phyloP scores from a whole-genome alignment of 305 asterid species.

The Fraxinus ornus region DNA sequence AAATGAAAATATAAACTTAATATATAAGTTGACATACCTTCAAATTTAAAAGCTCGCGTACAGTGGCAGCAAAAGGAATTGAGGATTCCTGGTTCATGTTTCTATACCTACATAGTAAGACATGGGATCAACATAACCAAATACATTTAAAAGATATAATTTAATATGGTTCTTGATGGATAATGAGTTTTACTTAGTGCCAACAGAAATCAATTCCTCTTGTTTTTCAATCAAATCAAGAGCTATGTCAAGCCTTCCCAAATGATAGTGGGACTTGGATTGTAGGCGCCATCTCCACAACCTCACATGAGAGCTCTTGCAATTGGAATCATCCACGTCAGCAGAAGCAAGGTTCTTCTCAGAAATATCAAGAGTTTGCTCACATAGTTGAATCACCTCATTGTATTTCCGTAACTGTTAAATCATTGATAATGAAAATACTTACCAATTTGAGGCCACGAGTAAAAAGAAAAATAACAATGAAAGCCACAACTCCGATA shows the following conservation, averaged over 20 bases:
- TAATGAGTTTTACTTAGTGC: slow-evolving; percentile 46
- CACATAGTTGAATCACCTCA: slow-evolving; percentile 73
- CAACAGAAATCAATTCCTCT: slow-evolving; percentile 39
- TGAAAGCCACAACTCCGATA: slow-evolving; percentile 14
- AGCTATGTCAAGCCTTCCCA: slow-evolving; percentile 79
- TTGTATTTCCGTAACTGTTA: slow-evolving; percentile 60
- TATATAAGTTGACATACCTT: slow-evolving; percentile 46
- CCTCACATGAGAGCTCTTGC: slow-evolving; percentile 38
- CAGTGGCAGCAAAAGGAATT: slow-evolving; percentile 52
- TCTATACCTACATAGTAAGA: slow-evolving; percentile 40
- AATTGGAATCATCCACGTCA: slow-evolving; percentile 29
- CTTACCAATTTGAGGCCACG: neutral
- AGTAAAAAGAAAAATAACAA: slow-evolving; percentile 1
- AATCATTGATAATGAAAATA: neutral
- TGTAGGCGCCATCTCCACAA: slow-evolving; percentile 83
- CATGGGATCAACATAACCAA: slow-evolving; percentile 28
- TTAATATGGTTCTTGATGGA: neutral
- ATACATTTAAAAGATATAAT: slow-evolving; percentile 8
- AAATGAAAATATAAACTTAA: neutral
- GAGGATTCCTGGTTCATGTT: slow-evolving; percentile 37
- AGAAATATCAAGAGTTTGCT: slow-evolving; percentile 64
- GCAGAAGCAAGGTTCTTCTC: slow-evolving; percentile 52
- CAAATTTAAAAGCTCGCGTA: slow-evolving; percentile 67
- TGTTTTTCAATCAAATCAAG: slow-evolving; percentile 76
- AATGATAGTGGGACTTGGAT: slow-evolving; percentile 64